Evolutionary conservation across 2,329 filamentous ascomycete species (phyloP).

Genomic region (Myrmaecium sp.): DNA sequence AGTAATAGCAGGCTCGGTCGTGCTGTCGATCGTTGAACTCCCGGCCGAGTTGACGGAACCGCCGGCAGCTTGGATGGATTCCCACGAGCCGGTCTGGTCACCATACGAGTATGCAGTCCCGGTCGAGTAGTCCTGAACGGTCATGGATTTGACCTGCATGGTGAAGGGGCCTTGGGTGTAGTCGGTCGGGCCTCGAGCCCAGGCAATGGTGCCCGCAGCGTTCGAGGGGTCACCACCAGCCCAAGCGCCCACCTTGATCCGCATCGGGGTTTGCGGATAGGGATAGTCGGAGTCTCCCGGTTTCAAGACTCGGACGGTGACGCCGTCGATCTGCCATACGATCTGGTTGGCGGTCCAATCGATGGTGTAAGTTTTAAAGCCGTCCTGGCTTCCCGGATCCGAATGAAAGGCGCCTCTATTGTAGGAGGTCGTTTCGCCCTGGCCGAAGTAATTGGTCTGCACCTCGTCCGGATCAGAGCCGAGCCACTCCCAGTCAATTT

Average conservation of each 20-base stretch:
- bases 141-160: conserved; percentile 28
- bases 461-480: conserved; percentile 44
- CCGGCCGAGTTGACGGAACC: conserved; percentile 5
- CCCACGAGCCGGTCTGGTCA: conserved; percentile 23
- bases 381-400: conserved; percentile 31
- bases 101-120: conserved; percentile 25
- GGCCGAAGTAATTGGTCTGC: conserved; percentile 57
- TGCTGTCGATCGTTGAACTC: too few species aligned
- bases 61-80: conserved; percentile 23
- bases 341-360: conserved; percentile 47
- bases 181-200: conserved; percentile 40
- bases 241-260: conserved; percentile 20
- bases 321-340: conserved; percentile 50
- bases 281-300: conserved; percentile 35
- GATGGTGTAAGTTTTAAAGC: conserved; percentile 45
- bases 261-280: conserved; percentile 59
- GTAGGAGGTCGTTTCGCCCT: conserved; percentile 47
- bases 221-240: conserved; percentile 23
- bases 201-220: conserved; percentile 37
- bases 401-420: conserved; percentile 45
- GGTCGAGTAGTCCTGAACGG: conserved; percentile 28
- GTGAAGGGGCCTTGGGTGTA: conserved; percentile 23
- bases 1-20: conserved; percentile 46
- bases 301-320: conserved; percentile 39
- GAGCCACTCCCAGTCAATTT: conserved; percentile 65